Percentiles rank a stretch among this genome's conserved stretches.
phyloP scores from a whole-genome alignment of 176 grass and related monocot genomes.

The Triticum turgidum region DNA sequence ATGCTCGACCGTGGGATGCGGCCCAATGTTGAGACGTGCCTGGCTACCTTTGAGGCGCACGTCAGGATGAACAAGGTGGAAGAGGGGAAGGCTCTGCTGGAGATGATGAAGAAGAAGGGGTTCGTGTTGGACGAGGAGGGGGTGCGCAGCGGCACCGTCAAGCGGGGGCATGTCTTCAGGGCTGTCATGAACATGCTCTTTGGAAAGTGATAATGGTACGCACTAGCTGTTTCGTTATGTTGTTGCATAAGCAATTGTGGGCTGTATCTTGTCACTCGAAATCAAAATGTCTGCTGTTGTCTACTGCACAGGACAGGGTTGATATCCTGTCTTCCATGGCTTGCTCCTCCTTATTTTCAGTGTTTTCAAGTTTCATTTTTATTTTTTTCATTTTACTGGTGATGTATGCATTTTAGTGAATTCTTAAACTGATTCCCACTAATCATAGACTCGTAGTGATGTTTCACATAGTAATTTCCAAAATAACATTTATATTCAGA shows the following conservation, averaged over 20 bases:
- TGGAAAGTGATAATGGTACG: constrained; percentile 44
- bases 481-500: background rate
- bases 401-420: background rate
- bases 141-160: constrained; percentile 54
- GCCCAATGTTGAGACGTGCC: constrained; percentile 61
- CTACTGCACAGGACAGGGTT: background rate
- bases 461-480: background rate
- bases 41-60: constrained; percentile 65
- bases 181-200: constrained; percentile 73
- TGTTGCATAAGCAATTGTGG: background rate
- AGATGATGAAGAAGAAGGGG: constrained; percentile 72
- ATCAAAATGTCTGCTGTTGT: background rate
- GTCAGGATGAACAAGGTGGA: constrained; percentile 53
- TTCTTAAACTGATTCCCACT: background rate
- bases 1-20: constrained; percentile 75
- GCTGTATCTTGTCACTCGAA: background rate
- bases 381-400: background rate
- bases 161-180: constrained; percentile 69
- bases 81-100: constrained; percentile 62
- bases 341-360: background rate
- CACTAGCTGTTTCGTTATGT: background rate
- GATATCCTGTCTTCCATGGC: background rate
- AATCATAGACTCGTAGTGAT: background rate
- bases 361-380: background rate
- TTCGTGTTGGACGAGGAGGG: constrained; percentile 59